phyloP scores from a whole-genome alignment of 768 basidiomycete species.

The Lactarius sanguifluus region DNA sequence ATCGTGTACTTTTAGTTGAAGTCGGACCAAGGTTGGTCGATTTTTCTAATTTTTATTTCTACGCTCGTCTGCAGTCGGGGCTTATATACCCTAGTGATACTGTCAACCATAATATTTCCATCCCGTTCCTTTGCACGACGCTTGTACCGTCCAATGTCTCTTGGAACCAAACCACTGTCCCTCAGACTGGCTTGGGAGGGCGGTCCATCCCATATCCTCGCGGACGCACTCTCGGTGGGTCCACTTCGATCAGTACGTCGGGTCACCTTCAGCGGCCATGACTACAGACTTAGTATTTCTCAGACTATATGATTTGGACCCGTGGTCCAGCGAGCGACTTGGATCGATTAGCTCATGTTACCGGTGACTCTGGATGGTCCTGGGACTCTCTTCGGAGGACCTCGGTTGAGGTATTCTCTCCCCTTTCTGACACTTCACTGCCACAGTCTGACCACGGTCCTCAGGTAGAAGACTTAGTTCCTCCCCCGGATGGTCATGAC shows the following conservation, averaged over 20 bases:
- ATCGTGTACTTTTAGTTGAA: slow-evolving; percentile 27
- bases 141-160: slow-evolving; percentile 19
- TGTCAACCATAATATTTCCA: neutral
- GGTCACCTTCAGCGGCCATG: neutral
- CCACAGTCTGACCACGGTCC: neutral
- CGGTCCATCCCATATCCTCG: slow-evolving; percentile 27
- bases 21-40: slow-evolving; percentile 25
- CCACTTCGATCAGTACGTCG: slow-evolving; percentile 29
- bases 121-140: slow-evolving; percentile 12
- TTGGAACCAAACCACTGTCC: slow-evolving; percentile 31
- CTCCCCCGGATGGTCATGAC: slow-evolving; percentile 27
- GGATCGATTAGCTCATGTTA: slow-evolving; percentile 27
- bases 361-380: slow-evolving; percentile 29
- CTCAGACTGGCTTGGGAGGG: slow-evolving; percentile 21
- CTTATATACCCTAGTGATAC: neutral
- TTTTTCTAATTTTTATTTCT: slow-evolving; percentile 29
- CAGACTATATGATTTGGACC: slow-evolving; percentile 22
- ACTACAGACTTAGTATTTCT: neutral
- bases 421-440: neutral
- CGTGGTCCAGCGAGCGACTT: slow-evolving; percentile 29
- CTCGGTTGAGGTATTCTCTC: slow-evolving; percentile 4
- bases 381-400: slow-evolving; percentile 25
- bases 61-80: neutral
- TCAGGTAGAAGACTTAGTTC: slow-evolving; percentile 10
- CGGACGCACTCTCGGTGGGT: slow-evolving; percentile 28